Conservation (phyloP, 2,329 filamentous ascomycete genomes). For the Neonectria neomacrospora region DNA sequence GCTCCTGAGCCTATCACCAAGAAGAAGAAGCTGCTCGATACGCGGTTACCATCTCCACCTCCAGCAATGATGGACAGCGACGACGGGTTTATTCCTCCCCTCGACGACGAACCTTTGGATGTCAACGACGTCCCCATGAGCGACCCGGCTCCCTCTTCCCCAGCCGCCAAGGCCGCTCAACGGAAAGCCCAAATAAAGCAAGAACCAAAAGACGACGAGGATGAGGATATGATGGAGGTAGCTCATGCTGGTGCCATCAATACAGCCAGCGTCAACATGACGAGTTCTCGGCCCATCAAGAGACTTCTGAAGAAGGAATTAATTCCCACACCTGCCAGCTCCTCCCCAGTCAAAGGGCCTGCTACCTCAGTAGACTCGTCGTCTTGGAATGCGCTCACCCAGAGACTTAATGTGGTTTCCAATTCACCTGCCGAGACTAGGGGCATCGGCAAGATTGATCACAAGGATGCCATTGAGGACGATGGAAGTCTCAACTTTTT, state of each 20-base stretch:
- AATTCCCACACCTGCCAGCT: slow-evolving; percentile 77
- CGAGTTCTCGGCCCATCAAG: slow-evolving; percentile 77
- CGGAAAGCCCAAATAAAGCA: slow-evolving; percentile 70
- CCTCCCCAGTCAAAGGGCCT: slow-evolving; percentile 75
- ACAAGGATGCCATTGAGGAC: slow-evolving; percentile 88
- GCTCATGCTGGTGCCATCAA: slow-evolving; percentile 78
- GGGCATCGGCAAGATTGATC: slow-evolving; percentile 81
- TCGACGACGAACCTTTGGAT: slow-evolving; percentile 69
- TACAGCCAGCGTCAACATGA: slow-evolving; percentile 82
- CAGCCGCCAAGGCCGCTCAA: slow-evolving; percentile 80
- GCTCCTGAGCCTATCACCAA: slow-evolving; percentile 67
- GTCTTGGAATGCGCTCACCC: slow-evolving; percentile 88
- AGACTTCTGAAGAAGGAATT: slow-evolving; percentile 76
- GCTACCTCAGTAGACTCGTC: slow-evolving; percentile 77
- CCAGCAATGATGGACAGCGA: slow-evolving; percentile 62
- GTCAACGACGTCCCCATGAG: slow-evolving; percentile 76
- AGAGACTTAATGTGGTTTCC: slow-evolving; percentile 85
- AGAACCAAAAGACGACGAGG: slow-evolving; percentile 71
- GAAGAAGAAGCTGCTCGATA: slow-evolving; percentile 65
- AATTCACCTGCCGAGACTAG: slow-evolving; percentile 73
- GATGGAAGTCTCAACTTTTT: slow-evolving; percentile 95
- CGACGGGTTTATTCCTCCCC: slow-evolving; percentile 64
- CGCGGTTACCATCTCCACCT: slow-evolving; percentile 58
- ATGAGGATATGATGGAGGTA: slow-evolving; percentile 89
- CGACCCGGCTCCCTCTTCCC: slow-evolving; percentile 87